Conservation (phyloP, 2,329 filamentous ascomycete genomes). For the Colletotrichum tanaceti region DNA sequence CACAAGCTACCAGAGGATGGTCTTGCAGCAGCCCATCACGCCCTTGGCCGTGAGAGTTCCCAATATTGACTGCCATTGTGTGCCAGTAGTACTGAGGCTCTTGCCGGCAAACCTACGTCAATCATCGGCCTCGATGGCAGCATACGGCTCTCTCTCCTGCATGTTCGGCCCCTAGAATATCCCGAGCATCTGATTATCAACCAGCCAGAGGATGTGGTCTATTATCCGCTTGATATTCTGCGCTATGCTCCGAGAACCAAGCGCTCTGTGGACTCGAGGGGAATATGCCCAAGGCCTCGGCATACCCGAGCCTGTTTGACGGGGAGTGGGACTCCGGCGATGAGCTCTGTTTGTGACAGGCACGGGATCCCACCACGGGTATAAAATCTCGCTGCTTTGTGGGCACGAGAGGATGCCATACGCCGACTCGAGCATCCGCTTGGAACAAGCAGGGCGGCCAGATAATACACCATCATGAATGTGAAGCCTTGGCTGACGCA, state of each 20-base stretch:
- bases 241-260: constrained; percentile 44
- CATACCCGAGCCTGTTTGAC: constrained; percentile 18
- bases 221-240: constrained; percentile 45
- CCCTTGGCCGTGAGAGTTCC: constrained; percentile 42
- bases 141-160: background rate
- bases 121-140: constrained; percentile 46
- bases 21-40: constrained; percentile 40
- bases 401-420: background rate
- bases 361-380: background rate
- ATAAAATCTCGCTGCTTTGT: background rate
- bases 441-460: background rate
- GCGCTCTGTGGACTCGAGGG: constrained; percentile 42
- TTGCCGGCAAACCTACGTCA: constrained; percentile 18
- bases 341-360: background rate
- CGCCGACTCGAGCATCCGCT: background rate
- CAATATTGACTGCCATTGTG: constrained; percentile 33
- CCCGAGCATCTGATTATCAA: constrained; percentile 43
- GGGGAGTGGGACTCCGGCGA: background rate
- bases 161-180: constrained; percentile 41
- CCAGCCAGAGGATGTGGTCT: constrained; percentile 42
- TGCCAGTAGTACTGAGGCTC: background rate
- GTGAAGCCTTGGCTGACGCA: too few species aligned
- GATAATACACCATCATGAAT: background rate
- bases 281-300: constrained; percentile 5
- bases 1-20: background rate